Evolutionary conservation across 768 basidiomycete species (phyloP), one percentile per base, ranked within the genome.

Genomic region (Lyophyllum atratum): DNA sequence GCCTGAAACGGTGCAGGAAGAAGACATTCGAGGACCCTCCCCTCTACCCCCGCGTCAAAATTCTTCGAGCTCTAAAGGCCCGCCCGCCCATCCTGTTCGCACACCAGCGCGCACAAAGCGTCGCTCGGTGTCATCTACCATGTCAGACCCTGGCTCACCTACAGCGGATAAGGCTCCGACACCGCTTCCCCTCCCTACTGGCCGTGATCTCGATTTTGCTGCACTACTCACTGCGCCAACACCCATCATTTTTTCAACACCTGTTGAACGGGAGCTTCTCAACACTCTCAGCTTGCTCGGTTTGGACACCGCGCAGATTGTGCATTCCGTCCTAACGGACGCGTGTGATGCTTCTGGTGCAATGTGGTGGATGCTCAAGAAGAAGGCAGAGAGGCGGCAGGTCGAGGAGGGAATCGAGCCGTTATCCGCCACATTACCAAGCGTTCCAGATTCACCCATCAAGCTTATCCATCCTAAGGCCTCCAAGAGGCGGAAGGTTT

Each of bases 31-130:
- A 17, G 64, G 62, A 39, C 51, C 60, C 47, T 59, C 61, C 3
- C 68, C 66, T 45, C 71, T 61, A 53, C 68, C 72, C 22, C 58
- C 68, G 2, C 71, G 71, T 48, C 62, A 65, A 59, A 58, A 66
- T 61, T 63, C 74, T 29, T 61, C 67, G 52, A 62, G 67, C 40
- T 64, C 61, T 17, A 79, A 77, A 54, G 69, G 78, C 14, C 83
- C 92, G 25, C 86, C 88, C 26, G 68, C 81, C 0, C 76, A 83
- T 61, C 86, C 93, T 4, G 76, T 86, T 22, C 90, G 95, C 11
- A 99, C 96, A 0, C 96, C 96, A 4, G 93, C 89, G 3, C 85
- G 95, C 11, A 98, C 96, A 2, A 99, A 99, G 70, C 88, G 96
- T 4, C 90, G 96, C 22, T 97, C 95, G 2, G 89, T 98, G 5